Base-by-base conservation (phyloP, 257 asterid species). In the Capsicum rhomboideum region DNA sequence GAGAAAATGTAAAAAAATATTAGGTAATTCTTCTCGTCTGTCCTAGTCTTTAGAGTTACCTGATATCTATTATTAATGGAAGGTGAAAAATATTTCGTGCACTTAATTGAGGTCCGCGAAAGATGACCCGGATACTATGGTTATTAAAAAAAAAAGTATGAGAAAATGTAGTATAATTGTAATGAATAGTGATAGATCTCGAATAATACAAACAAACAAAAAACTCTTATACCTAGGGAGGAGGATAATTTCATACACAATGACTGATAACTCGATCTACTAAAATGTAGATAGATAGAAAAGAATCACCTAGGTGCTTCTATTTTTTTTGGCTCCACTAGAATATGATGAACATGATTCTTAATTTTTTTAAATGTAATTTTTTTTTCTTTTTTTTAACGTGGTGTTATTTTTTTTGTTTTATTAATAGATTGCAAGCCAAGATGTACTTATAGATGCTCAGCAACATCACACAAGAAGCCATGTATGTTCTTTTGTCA, bases 401-500 rank as follows among this genome's bases (percentile, higher is more conserved):
- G n/a, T n/a, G n/a, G n/a, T n/a, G n/a, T n/a, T n/a, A n/a, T 34
- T 72, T 20, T 40, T 8, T 37, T 53, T 64, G 11, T 16, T 44
- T 72, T 2, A 11, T 53, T 26, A 52, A 58, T 55, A 88, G 91
- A 88, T 84, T 88, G 91, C 85, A 55, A 59, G 72, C 91, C 91
- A 34, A 86, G 74, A 86, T 88, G 91, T 75, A 68, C 78, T 0
- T 88, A 88, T 28, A 86, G 91, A 52, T 88, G 91, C 83, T 88
- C 91, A 20, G 91, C 91, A 64, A 88, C 91, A 13, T 88, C 91
- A n/a, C 91, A 88, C 83, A 78, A 37, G 89, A 88, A 88, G 85
- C 91, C 91, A 21, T 86, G 91, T 82, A 88, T 85, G 90, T 85
- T 88, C 83, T 88, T 85, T 80, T 88, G 88, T 40, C 88, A 68